Evolutionary conservation across 164 flowering plant species (phyloP), one percentile per base, ranked within the genome.

Genomic region (Annona squamosa): DNA sequence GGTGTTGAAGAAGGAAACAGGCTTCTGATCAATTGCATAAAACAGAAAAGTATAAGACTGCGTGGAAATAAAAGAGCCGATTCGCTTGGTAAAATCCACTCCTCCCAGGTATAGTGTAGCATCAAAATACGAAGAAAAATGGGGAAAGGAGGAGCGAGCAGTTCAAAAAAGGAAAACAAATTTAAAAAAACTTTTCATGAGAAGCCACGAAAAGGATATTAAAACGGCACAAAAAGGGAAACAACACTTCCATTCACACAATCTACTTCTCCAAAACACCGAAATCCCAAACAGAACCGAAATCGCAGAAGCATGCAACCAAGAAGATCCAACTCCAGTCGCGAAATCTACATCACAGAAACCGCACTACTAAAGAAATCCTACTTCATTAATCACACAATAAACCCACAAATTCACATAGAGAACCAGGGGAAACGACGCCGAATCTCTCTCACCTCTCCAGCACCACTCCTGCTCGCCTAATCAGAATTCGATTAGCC

Each of bases 241-340:
- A 44, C 4, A 18, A 26, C n/a, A 6, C 37, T 16, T 63, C 65
- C 26, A 10, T 2, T 19, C 37, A 6, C 19, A n/a, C 13, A 46
- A 46, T 37, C 46, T 68, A 41, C 45, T 70, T 41, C 72, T 59
- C 64, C 37, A 70, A 56, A 70, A 41, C 41, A 26, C 72, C 56
- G 72, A 5, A 37, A 41, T 17, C 37, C 37, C 13, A n/a, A 70
- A 70, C 46, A 70, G 41, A 63, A n/a, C 2, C 13, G 1, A 67
- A 10, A 67, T 44, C 16, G 63, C 2, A 46, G 46, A 46, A 61
- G 46, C 7, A 4, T 3, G 64, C 63, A 63, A 47, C 1, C 18
- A 41, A 64, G 16, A 45, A 47, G 10, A 12, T 9, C 26, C 42
- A 16, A 2, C 46, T 17, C 65, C 65, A 17, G n/a, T 63, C 65